Evolutionary conservation across 2,329 filamentous ascomycete species (phyloP).

Genomic region (Fusarium redolens): DNA sequence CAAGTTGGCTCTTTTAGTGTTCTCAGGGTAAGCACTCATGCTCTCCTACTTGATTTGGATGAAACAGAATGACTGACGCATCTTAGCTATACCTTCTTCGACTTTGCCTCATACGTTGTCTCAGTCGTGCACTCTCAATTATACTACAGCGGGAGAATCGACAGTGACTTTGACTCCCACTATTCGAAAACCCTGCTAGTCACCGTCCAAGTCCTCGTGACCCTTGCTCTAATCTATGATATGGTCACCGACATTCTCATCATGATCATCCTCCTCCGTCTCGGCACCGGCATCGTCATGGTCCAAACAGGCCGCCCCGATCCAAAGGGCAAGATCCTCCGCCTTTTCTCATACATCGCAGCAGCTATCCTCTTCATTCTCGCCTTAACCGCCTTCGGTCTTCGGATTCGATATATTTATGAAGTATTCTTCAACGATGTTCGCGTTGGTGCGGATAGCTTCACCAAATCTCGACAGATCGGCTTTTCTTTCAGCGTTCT

Average conservation of each 20-base stretch:
- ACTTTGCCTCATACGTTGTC: constrained; percentile 21
- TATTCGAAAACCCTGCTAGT: background rate
- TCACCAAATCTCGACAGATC: constrained; percentile 3
- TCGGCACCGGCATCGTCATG: constrained; percentile 37
- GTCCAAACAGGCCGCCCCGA: constrained; percentile 12
- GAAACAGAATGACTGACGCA: background rate
- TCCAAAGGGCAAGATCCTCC: constrained; percentile 24
- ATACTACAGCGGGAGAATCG: background rate
- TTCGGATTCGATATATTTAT: constrained; percentile 25
- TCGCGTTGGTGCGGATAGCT: background rate
- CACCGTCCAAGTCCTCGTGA: background rate
- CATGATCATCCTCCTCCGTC: constrained; percentile 41
- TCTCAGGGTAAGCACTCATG: constrained; percentile 36
- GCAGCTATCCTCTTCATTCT: constrained; percentile 28
- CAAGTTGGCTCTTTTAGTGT: constrained; percentile 42
- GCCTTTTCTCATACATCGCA: constrained; percentile 23
- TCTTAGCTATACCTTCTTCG: constrained; percentile 37
- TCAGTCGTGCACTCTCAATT: constrained; percentile 5
- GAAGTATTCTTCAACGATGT: background rate
- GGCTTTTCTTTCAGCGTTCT: constrained; percentile 29
- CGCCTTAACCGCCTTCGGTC: constrained; percentile 26
- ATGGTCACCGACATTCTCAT: constrained; percentile 31
- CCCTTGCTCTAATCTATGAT: background rate
- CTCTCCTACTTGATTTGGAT: fast-evolving
- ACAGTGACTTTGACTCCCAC: background rate